These are phyloP conservation scores for Choiromyces venosus DNA, from an alignment of 495 filamentous ascomycete genomes.

Conservation along the genomic window DNA sequence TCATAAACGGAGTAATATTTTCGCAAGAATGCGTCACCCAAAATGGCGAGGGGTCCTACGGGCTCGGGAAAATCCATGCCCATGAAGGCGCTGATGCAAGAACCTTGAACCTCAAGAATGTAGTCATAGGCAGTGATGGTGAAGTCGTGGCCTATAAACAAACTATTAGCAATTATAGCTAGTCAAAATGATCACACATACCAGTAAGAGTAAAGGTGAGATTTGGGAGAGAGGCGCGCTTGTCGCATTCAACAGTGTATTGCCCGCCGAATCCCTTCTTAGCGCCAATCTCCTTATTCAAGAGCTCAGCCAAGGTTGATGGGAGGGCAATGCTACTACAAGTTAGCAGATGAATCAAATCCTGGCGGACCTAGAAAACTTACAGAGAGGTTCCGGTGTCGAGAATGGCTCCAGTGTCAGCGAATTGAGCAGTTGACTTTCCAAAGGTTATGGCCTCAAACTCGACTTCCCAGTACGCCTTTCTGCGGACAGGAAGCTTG, in stretches of 20 bases:
- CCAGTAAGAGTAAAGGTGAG: conserved; percentile 71
- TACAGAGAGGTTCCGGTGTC: conserved; percentile 94
- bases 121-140: conserved; percentile 85
- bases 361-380: background rate
- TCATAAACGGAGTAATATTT: conserved; percentile 98
- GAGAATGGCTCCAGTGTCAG: conserved; percentile 89
- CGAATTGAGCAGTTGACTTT: conserved; percentile 72
- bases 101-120: conserved; percentile 89
- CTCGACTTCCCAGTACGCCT: conserved; percentile 99
- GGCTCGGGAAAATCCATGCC: conserved; percentile 95
- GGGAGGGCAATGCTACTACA: conserved; percentile 69
- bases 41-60: conserved; percentile 85
- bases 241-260: conserved; percentile 84
- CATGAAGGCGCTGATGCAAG: conserved; percentile 95
- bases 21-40: conserved; percentile 96
- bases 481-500: conserved; percentile 88
- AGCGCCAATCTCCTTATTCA: conserved; percentile 96
- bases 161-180: background rate
- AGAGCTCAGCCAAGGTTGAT: conserved; percentile 83
- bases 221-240: conserved; percentile 75
- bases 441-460: conserved; percentile 88
- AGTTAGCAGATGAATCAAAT: background rate
- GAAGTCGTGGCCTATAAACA: conserved; percentile 68
- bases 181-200: background rate
- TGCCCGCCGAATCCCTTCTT: conserved; percentile 95